A percentile compares a stretch with the other conserved stretches of the same genome.
These are phyloP conservation scores for Parasarocladium wereldwijsianum DNA, from an alignment of 2,329 filamentous ascomycete species.

Conservation along the genomic window DNA sequence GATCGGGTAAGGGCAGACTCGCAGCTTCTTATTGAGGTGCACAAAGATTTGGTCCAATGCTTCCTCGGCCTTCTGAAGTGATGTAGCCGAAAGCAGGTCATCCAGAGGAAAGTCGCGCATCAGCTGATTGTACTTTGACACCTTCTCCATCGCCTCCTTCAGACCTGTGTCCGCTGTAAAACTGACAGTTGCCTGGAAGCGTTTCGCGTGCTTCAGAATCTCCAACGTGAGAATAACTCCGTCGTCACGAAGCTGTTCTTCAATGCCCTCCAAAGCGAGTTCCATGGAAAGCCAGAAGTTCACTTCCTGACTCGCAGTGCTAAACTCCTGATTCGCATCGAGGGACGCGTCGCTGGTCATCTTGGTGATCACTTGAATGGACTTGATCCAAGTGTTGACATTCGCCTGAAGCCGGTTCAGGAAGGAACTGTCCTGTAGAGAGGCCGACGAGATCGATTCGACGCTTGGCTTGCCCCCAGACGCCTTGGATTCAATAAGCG, in stretches of 20 bases:
- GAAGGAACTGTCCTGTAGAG: conserved; percentile 81
- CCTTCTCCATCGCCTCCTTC: conserved; percentile 89
- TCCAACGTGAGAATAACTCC: conserved; percentile 86
- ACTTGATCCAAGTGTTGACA: conserved; percentile 97
- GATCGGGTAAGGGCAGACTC: conserved; percentile 91
- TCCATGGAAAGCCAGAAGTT: conserved; percentile 99
- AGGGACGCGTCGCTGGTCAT: conserved; percentile 69
- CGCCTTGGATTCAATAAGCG: conserved; percentile 61
- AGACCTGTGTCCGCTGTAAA: conserved; percentile 91
- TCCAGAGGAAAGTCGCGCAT: conserved; percentile 98
- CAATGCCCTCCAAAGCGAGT: conserved; percentile 79
- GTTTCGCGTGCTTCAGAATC: conserved; percentile 90
- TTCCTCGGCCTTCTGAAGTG: conserved; percentile 75
- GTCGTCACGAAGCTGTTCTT: conserved; percentile 73
- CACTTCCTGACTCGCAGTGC: conserved; percentile 88
- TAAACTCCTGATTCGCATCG: conserved; percentile 37
- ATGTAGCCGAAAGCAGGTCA: conserved; percentile 84
- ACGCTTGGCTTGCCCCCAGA: conserved; percentile 56
- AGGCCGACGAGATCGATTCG: conserved; percentile 58
- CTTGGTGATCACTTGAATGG: conserved; percentile 91
- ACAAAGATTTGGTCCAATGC: conserved; percentile 79
- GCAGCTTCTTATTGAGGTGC: conserved; percentile 95
- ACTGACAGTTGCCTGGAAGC: conserved; percentile 93
- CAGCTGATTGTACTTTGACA: conserved; percentile 96
- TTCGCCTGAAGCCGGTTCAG: conserved; percentile 87